Evolutionary conservation across 768 basidiomycete species (phyloP).

Genomic region (Serendipita sp.): DNA sequence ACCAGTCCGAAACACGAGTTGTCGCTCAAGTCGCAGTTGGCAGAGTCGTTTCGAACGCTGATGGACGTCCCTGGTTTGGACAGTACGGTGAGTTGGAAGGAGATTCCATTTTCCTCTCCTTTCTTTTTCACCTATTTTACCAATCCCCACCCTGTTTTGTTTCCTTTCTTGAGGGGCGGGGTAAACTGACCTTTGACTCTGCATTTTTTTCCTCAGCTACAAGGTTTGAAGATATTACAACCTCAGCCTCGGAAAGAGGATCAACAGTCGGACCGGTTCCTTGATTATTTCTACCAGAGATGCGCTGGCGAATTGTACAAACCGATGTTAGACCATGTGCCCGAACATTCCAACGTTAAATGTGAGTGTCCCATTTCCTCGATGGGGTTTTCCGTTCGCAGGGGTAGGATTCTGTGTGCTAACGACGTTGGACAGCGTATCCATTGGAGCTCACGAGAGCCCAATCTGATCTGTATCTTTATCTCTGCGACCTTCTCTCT

Average conservation of each 20-base stretch:
- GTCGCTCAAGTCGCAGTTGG: conserved; percentile 79
- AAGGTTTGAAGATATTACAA: conserved; percentile 23
- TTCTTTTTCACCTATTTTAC: neutral
- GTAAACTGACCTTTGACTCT: conserved; percentile 12
- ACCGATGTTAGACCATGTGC: conserved; percentile 54
- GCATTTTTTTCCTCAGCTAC: neutral
- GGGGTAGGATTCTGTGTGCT: no score
- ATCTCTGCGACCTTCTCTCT: conserved; percentile 81
- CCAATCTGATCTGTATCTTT: conserved; percentile 68
- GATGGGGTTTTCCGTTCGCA: no score
- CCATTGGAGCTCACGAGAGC: conserved; percentile 48
- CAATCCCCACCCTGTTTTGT: no score
- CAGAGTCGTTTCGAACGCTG: conserved; percentile 71
- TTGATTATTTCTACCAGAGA: conserved; percentile 86
- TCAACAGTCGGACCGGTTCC: conserved; percentile 76
- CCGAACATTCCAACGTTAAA: conserved; percentile 43
- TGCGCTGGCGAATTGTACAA: conserved; percentile 65
- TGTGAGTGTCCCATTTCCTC: conserved; percentile 30
- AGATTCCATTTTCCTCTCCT: conserved; percentile 1
- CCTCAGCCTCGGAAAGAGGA: conserved; percentile 42
- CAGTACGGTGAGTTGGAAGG: conserved; percentile 13
- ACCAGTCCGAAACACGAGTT: conserved; percentile 60
- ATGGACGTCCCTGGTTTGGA: conserved; percentile 52
- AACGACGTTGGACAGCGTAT: conserved; percentile 19
- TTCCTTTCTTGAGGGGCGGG: neutral